phyloP scores from a whole-genome alignment of 805 yeast species.

The Cyberlindnera euphorbiiphila region DNA sequence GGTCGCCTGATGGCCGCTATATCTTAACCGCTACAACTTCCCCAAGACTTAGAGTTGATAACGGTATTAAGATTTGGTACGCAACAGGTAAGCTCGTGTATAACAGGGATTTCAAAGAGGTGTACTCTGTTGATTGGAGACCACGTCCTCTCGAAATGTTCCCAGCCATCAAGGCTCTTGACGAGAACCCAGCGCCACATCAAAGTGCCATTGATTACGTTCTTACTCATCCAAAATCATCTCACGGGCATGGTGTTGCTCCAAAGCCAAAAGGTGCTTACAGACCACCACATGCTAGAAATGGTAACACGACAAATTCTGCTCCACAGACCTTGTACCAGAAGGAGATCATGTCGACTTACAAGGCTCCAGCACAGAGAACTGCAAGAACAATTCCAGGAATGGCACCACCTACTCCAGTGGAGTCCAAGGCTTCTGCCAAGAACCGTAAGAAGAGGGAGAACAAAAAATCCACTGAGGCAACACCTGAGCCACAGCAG shows the following conservation, averaged over 20 bases:
- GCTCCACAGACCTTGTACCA: slow-evolving; percentile 50
- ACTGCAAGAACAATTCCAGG: slow-evolving; percentile 52
- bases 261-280: slow-evolving; percentile 83
- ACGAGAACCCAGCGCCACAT: slow-evolving; percentile 65
- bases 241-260: slow-evolving; percentile 29
- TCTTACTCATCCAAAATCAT: slow-evolving; percentile 35
- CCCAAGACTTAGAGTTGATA: slow-evolving; percentile 95
- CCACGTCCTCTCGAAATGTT: slow-evolving; percentile 39
- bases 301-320: slow-evolving; percentile 30
- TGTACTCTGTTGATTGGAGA: slow-evolving; percentile 81
- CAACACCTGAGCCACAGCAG: slow-evolving; percentile 11
- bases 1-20: slow-evolving; percentile 97
- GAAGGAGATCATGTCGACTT: slow-evolving; percentile 42
- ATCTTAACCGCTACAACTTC: slow-evolving; percentile 94
- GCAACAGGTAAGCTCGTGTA: slow-evolving; percentile 78
- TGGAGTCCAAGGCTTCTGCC: slow-evolving; percentile 60
- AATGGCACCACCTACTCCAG: slow-evolving; percentile 41
- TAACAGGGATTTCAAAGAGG: slow-evolving; percentile 75
- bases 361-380: slow-evolving; percentile 31
- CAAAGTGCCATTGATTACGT: slow-evolving; percentile 59
- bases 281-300: slow-evolving; percentile 94
- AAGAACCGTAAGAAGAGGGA: slow-evolving; percentile 77
- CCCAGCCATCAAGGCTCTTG: slow-evolving; percentile 36
- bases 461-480: slow-evolving; percentile 39
- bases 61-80: slow-evolving; percentile 92